Conservation (phyloP, 2,329 filamentous ascomycete species). For the Alternaria sp. region DNA sequence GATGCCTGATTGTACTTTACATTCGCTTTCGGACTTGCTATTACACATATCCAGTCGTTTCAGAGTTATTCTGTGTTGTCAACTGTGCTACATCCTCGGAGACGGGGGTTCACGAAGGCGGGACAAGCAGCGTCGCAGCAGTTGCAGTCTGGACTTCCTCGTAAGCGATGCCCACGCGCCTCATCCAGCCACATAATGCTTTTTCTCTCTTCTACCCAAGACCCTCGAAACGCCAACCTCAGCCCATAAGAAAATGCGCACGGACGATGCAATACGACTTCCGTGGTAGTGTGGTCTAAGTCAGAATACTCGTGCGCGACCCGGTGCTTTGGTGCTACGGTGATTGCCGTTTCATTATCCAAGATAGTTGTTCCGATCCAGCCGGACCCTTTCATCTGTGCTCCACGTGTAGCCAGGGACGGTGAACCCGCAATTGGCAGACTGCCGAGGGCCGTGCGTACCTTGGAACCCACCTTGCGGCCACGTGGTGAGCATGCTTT, state of each 20-base stretch:
- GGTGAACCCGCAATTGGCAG: neutral
- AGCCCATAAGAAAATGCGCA: conserved; percentile 1
- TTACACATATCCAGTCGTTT: conserved; percentile 7
- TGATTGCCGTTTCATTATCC: conserved; percentile 10
- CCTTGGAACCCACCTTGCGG: conserved; percentile 11
- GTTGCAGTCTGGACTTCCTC: conserved; percentile 1
- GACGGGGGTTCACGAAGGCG: neutral
- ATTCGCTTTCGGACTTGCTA: conserved; percentile 6
- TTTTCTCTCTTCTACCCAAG: neutral
- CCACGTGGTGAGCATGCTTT: conserved; percentile 20
- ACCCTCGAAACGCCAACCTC: neutral
- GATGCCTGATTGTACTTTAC: conserved; percentile 1
- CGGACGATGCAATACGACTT: neutral
- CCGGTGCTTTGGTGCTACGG: neutral
- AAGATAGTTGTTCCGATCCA: conserved; percentile 6
- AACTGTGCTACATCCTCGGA: neutral
- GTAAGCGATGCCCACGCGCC: neutral
- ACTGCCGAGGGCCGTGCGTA: conserved; percentile 11
- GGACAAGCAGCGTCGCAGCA: neutral
- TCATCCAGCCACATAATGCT: neutral
- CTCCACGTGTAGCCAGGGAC: conserved; percentile 3
- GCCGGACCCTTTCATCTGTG: conserved; percentile 1
- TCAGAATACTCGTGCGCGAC: neutral
- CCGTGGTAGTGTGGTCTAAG: neutral
- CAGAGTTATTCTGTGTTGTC: neutral